Percentiles rank a stretch among this genome's conserved stretches.
These are phyloP conservation scores for Candida railenensis DNA, from an alignment of 805 yeast species.

Conservation along the genomic window DNA sequence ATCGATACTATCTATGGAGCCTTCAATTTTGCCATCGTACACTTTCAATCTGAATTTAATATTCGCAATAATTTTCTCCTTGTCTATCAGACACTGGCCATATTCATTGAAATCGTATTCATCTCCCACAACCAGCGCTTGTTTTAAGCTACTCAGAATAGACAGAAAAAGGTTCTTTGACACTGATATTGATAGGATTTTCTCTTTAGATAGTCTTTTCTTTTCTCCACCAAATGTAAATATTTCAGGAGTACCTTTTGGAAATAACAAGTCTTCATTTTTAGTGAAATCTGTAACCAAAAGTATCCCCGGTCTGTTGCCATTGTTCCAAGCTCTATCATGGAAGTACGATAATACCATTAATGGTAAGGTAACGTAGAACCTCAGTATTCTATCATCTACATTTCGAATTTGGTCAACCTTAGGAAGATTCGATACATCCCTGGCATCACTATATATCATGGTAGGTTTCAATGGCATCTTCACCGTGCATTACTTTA, in stretches of 20 bases:
- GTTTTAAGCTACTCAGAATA: background rate
- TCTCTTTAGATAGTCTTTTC: slow-evolving; percentile 1
- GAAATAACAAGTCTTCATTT: slow-evolving; percentile 5
- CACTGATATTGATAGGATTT: slow-evolving; percentile 1
- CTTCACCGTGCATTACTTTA: no score
- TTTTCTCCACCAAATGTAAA: slow-evolving; percentile 5
- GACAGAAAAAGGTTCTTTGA: background rate
- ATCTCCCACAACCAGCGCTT: background rate
- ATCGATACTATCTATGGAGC: slow-evolving; percentile 1
- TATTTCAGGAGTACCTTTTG: slow-evolving; percentile 8
- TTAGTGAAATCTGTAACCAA: slow-evolving; percentile 13
- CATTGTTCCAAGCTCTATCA: slow-evolving; percentile 8
- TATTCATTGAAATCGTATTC: slow-evolving; percentile 10
- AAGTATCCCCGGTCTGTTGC: slow-evolving; percentile 11
- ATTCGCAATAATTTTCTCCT: slow-evolving; percentile 10
- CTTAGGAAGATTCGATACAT: slow-evolving; percentile 8
- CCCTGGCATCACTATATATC: background rate
- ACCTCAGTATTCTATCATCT: background rate
- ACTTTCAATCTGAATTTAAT: slow-evolving; percentile 10
- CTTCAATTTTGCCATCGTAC: slow-evolving; percentile 11
- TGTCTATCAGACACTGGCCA: slow-evolving; percentile 9
- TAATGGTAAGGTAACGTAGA: slow-evolving; percentile 11
- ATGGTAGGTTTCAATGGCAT: no score
- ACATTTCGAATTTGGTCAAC: slow-evolving; percentile 1
- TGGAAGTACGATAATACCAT: slow-evolving; percentile 10